phyloP scores from a whole-genome alignment of 176 grass and related monocot genomes.

The Luzula sylvatica region DNA sequence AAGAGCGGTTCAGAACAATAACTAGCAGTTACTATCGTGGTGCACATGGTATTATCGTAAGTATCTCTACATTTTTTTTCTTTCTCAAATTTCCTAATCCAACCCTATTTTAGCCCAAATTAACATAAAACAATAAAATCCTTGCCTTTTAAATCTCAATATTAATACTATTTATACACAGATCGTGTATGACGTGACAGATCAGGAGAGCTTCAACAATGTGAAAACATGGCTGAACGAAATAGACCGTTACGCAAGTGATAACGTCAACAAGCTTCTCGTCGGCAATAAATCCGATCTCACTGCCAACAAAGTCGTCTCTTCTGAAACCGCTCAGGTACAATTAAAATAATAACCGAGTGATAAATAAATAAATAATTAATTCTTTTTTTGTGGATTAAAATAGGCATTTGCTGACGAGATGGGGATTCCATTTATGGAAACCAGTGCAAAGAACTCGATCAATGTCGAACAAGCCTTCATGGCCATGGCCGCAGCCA shows the following conservation, averaged over 20 bases:
- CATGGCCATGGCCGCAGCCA: slow-evolving; percentile 59
- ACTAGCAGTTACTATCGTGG: slow-evolving; percentile 93
- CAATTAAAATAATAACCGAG: no score
- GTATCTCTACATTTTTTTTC: neutral
- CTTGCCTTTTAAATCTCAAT: no score
- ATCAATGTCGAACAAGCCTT: slow-evolving; percentile 75
- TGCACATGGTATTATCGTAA: slow-evolving; percentile 85
- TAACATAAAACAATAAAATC: neutral
- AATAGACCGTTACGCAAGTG: slow-evolving; percentile 77
- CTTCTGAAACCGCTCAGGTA: slow-evolving; percentile 66
- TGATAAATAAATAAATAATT: no score
- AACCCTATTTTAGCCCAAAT: neutral
- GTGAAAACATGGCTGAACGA: slow-evolving; percentile 83
- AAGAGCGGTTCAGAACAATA: slow-evolving; percentile 89
- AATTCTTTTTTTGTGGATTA: no score
- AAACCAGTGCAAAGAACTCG: slow-evolving; percentile 84
- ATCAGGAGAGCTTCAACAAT: slow-evolving; percentile 87
- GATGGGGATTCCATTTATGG: slow-evolving; percentile 84
- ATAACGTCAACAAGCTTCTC: slow-evolving; percentile 78
- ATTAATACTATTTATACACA: neutral
- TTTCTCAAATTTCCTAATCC: neutral
- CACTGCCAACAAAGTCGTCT: slow-evolving; percentile 63
- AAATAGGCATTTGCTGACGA: slow-evolving; percentile 82
- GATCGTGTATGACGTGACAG: slow-evolving; percentile 77
- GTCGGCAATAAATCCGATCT: slow-evolving; percentile 79